Conservation (phyloP, 1,139 yeast species). For the Saccharomycopsis crataegensis region DNA sequence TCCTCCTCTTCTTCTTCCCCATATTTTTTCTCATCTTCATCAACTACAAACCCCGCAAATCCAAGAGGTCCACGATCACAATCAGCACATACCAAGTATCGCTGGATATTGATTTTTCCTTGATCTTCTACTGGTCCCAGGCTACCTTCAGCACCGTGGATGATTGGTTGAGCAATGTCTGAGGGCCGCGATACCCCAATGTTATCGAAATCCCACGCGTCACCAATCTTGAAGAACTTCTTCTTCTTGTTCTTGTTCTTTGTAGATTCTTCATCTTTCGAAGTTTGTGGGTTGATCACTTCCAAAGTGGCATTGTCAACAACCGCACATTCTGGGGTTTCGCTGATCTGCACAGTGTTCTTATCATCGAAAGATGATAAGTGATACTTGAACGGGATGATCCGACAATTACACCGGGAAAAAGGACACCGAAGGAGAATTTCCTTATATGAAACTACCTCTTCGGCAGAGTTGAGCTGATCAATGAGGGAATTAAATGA, state of each 20-base stretch:
- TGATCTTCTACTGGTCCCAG: slow-evolving; percentile 1
- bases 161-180: slow-evolving; percentile 21
- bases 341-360: slow-evolving; percentile 8
- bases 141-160: slow-evolving; percentile 20
- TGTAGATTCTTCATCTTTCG: background rate
- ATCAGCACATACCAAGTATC: slow-evolving; percentile 59
- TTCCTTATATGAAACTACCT: background rate
- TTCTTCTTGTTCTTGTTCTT: background rate
- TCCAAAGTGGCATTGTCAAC: slow-evolving; percentile 5
- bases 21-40: slow-evolving; percentile 26
- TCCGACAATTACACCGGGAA: slow-evolving; percentile 10
- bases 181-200: slow-evolving; percentile 60
- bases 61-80: slow-evolving; percentile 75
- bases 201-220: slow-evolving; percentile 73
- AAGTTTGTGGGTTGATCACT: background rate
- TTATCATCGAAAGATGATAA: background rate
- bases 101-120: slow-evolving; percentile 32
- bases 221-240: slow-evolving; percentile 38
- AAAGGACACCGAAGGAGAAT: slow-evolving; percentile 13
- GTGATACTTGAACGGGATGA: slow-evolving; percentile 10
- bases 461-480: no score
- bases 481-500: no score
- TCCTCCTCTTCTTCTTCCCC: slow-evolving; percentile 3
- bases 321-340: slow-evolving; percentile 12
- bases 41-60: slow-evolving; percentile 40